phyloP scores from a whole-genome alignment of 164 flowering plant genomes.

The Macadamia tetraphylla region DNA sequence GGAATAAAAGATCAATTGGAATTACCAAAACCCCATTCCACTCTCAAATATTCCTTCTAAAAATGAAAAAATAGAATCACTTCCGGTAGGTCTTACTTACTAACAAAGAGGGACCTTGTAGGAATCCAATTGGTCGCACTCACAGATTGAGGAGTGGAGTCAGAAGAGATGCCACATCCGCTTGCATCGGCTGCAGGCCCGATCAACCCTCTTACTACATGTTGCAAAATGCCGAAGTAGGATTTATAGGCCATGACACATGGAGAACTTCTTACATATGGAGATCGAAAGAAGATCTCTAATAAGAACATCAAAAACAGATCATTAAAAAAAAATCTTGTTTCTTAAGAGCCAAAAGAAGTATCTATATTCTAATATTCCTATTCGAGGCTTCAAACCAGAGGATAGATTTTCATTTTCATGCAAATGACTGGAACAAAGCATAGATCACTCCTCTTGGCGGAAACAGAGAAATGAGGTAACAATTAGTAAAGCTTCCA shows the following conservation, averaged over 20 bases:
- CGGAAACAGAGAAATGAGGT: too few relatives aligned
- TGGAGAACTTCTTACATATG: slow-evolving; percentile 47
- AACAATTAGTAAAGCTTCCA: not conserved
- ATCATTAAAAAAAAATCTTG: too few relatives aligned
- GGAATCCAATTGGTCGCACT: slow-evolving; percentile 58
- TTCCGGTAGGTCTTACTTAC: slow-evolving; percentile 23
- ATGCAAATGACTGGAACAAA: too few relatives aligned
- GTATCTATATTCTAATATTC: not conserved
- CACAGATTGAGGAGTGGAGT: slow-evolving; percentile 79
- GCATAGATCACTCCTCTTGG: too few relatives aligned
- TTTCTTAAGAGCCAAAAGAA: not conserved
- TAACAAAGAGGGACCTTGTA: slow-evolving; percentile 95
- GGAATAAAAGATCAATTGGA: not conserved
- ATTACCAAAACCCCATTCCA: not conserved
- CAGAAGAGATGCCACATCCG: slow-evolving; percentile 93
- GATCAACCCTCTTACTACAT: slow-evolving; percentile 59
- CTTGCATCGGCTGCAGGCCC: slow-evolving; percentile 75
- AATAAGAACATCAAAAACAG: too few relatives aligned
- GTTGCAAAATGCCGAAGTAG: slow-evolving; percentile 66
- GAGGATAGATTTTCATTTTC: too few relatives aligned
- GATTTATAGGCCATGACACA: slow-evolving; percentile 73
- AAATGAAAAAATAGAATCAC: too few relatives aligned
- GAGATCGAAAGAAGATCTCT: too few relatives aligned
- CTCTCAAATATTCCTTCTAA: not conserved
- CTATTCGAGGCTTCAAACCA: too few relatives aligned